Evolutionary conservation across 768 basidiomycete genomes (phyloP).

Genomic region (Rickenella mellea): DNA sequence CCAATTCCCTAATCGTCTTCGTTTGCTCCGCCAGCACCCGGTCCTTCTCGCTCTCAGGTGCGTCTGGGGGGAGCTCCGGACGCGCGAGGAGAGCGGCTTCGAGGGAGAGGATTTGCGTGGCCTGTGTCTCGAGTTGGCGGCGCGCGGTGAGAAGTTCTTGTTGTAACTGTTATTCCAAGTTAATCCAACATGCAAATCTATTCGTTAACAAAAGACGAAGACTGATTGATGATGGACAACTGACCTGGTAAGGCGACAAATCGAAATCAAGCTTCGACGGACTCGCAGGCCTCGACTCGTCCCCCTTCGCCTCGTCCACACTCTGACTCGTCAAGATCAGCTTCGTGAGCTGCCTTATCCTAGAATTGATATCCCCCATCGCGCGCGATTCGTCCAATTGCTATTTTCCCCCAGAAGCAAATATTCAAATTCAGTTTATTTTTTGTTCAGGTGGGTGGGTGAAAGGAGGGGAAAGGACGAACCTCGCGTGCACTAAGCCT

Average conservation of each 20-base stretch:
- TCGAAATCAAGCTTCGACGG: constrained; percentile 88
- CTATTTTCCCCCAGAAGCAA: too few species aligned
- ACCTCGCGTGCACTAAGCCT: constrained; percentile 46
- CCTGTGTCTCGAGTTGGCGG: constrained; percentile 70
- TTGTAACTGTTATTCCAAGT: constrained; percentile 45
- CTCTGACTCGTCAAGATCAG: constrained; percentile 80
- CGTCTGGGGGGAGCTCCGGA: constrained; percentile 54
- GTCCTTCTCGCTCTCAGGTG: constrained; percentile 67
- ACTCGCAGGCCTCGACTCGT: constrained; percentile 69
- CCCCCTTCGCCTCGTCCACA: constrained; percentile 58
- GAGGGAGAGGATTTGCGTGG: constrained; percentile 74
- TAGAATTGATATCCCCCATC: constrained; percentile 71
- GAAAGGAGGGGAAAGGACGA: constrained; percentile 1
- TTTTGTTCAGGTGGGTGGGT: constrained; percentile 1
- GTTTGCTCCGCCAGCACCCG: constrained; percentile 62
- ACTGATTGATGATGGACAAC: constrained; percentile 8
- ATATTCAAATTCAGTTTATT: constrained; percentile 5
- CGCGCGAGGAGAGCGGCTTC: constrained; percentile 69
- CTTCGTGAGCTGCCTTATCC: constrained; percentile 77
- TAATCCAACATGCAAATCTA: background rate
- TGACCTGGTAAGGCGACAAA: constrained; percentile 76
- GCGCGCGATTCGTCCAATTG: constrained; percentile 81
- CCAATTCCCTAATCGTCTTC: constrained; percentile 70
- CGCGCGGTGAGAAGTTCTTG: constrained; percentile 79
- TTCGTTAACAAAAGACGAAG: constrained; percentile 1